A percentile compares a stretch with the other conserved stretches of the same genome.
These are phyloP conservation scores for Trametes sanguinea DNA, from an alignment of 768 basidiomycete genomes.

Conservation along the genomic window DNA sequence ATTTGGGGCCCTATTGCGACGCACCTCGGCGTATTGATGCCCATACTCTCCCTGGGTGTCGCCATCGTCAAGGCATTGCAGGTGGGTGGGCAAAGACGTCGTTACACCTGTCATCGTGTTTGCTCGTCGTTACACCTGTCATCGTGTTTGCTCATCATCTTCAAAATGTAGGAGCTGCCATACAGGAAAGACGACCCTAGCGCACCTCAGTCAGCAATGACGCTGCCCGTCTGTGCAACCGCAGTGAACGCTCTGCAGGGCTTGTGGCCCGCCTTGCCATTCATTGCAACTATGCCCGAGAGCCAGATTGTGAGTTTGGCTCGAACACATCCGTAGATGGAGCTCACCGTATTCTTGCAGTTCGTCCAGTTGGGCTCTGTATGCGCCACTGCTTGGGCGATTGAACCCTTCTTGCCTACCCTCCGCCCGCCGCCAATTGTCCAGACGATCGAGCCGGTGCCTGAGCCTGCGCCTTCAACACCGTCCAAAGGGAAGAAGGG, in stretches of 20 bases:
- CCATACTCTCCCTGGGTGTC: slow-evolving; percentile 54
- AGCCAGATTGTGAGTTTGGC: slow-evolving; percentile 6
- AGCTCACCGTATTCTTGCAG: neutral
- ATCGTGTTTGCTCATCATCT: neutral
- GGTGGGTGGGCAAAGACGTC: slow-evolving; percentile 34
- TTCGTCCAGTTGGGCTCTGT: slow-evolving; percentile 22
- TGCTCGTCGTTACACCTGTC: neutral
- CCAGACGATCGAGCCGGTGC: neutral
- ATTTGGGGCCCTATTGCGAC: slow-evolving; percentile 59
- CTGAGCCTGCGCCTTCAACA: neutral
- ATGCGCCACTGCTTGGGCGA: slow-evolving; percentile 18
- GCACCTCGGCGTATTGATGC: slow-evolving; percentile 57
- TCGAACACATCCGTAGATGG: neutral
- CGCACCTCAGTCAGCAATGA: slow-evolving; percentile 28
- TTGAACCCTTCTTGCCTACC: slow-evolving; percentile 19
- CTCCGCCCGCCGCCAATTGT: slow-evolving; percentile 4
- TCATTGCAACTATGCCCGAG: slow-evolving; percentile 19
- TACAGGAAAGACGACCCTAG: slow-evolving; percentile 17
- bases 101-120: neutral
- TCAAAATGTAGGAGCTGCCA: slow-evolving; percentile 14
- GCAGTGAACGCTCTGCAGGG: slow-evolving; percentile 31
- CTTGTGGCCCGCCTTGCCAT: slow-evolving; percentile 28
- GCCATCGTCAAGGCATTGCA: slow-evolving; percentile 45
- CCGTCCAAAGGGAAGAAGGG: slow-evolving; percentile 14
- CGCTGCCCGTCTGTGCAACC: slow-evolving; percentile 30